Evolutionary conservation across 306 rosid species (phyloP), one percentile per base, ranked within the genome.

Genomic region (Arachis stenosperma): DNA sequence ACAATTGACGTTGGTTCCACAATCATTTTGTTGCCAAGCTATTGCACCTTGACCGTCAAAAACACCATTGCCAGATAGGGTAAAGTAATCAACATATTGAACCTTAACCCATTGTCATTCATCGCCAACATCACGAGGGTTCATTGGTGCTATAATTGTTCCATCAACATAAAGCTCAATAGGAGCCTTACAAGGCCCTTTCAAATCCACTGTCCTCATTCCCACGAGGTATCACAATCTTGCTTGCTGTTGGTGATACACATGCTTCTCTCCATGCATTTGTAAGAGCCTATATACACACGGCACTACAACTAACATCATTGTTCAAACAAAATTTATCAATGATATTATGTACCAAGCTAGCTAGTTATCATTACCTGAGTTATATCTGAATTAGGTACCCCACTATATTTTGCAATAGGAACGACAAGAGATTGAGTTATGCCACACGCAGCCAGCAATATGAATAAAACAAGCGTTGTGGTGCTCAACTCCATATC

Each of bases 161-260:
- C 85, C 87, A 13, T 56, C 72, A 58, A 82, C 60, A 2, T 70
- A 71, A 74, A 85, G 0, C 36, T 80, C 81, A 46, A 85, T 74
- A 3, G 84, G 83, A 30, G 76, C 86, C 63, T 76, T 65, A 40
- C 89, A 85, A 13, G 89, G 89, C 29, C 89, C 86, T 62, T 48
- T 40, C 9, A 85, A 46, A 8, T 8, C 53, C 14, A 75, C 12
- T 54, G 7, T 69, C 7, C 39, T 44, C 50, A 82, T 39, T 41
- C 30, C 85, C 86, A 0, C 11, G 2, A 2, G 83, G 68, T 9
- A 83, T 55, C 73, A 51, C 41, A 37, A 85, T 40, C 56, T 66
- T 85, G 51, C 77, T 79, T 13, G 71, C 4, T 3, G 9, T 29
- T 66, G 64, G 2, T 42, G 81, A 70, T 3, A 10, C 71, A 44